Base-by-base conservation (phyloP, 805 yeast genomes). In the Candida dajiaensis region DNA sequence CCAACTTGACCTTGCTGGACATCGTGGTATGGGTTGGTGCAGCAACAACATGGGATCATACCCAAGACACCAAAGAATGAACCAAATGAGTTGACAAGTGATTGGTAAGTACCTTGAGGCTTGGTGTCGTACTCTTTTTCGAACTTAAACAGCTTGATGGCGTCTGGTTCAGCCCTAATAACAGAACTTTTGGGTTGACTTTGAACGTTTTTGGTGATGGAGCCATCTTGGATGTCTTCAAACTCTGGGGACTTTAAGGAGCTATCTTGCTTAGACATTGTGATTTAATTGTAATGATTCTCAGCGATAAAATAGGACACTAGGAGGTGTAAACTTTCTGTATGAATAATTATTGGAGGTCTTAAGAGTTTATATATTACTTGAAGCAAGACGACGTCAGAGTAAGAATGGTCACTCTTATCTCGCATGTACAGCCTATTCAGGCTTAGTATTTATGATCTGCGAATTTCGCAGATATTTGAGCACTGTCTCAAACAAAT, bases 1-100 rank as follows among this genome's bases (percentile, higher is more conserved):
- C 89, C 89, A 46, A 83, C 88, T 48, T 76, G 68, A 58, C 89
- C 89, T 65, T 83, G 86, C 23, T 72, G 61, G 23, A 83, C 85
- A 31, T 71, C 67, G 55, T 72, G 68, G 66, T 76, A 83, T 9
- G 87, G 87, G 58, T 80, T 81, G 9, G 73, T 62, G 52, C 69
- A 72, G 44, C 71, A 57, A 55, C 76, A 81, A 53, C 74, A 65
- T 5, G 88, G 59, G n/a, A 56, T 21, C 38, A 52, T 19, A 40
- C 61, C 61, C 1, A 53, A 23, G 16, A 62, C 55, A 33, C 89
- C 89, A 54, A 76, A 69, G 33, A 67, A 48, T 11, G 43, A 45
- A 33, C 89, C 89, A 47, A 68, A 44, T 0, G 54, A 21, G 35
- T 65, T 57, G 31, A 77, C 63, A 35, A 75, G 53, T 2, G 44